phyloP scores from a whole-genome alignment of 805 yeast species.

The Pichia deserticola region DNA sequence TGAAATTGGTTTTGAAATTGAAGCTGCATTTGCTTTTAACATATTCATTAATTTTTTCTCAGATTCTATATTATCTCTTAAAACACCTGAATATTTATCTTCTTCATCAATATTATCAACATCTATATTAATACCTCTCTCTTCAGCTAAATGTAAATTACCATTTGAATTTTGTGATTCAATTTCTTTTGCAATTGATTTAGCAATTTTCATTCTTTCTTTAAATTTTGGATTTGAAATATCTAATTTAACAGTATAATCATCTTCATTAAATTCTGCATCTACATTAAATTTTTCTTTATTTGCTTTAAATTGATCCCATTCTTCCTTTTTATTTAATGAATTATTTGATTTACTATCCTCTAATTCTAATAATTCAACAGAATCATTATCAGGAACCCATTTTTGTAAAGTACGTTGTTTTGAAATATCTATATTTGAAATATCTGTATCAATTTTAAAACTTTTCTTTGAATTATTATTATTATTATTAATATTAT shows the following conservation, averaged over 20 bases:
- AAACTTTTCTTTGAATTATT: slow-evolving; percentile 32
- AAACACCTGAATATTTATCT: slow-evolving; percentile 91
- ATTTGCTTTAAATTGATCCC: slow-evolving; percentile 97
- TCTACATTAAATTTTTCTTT: slow-evolving; percentile 82
- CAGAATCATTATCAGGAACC: slow-evolving; percentile 55
- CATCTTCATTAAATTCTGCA: slow-evolving; percentile 75
- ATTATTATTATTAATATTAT: not conserved
- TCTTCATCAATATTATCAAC: slow-evolving; percentile 92
- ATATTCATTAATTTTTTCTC: slow-evolving; percentile 21
- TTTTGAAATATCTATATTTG: slow-evolving; percentile 36
- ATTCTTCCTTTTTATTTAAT: slow-evolving; percentile 24
- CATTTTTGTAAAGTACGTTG: slow-evolving; percentile 79
- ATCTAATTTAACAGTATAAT: slow-evolving; percentile 75
- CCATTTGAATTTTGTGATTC: slow-evolving; percentile 57
- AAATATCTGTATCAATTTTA: slow-evolving; percentile 82
- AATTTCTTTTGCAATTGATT: slow-evolving; percentile 74
- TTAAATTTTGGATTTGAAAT: slow-evolving; percentile 66
- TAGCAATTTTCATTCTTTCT: slow-evolving; percentile 62
- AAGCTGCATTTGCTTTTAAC: slow-evolving; percentile 14
- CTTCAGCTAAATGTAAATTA: slow-evolving; percentile 83
- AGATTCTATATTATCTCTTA: slow-evolving; percentile 37
- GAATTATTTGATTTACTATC: slow-evolving; percentile 16
- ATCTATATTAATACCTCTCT: slow-evolving; percentile 70
- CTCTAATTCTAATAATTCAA: slow-evolving; percentile 28
- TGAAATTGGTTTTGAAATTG: not conserved